These are phyloP conservation scores for Spathaspora gorwiae DNA, from an alignment of 805 yeast species.

Conservation along the genomic window DNA sequence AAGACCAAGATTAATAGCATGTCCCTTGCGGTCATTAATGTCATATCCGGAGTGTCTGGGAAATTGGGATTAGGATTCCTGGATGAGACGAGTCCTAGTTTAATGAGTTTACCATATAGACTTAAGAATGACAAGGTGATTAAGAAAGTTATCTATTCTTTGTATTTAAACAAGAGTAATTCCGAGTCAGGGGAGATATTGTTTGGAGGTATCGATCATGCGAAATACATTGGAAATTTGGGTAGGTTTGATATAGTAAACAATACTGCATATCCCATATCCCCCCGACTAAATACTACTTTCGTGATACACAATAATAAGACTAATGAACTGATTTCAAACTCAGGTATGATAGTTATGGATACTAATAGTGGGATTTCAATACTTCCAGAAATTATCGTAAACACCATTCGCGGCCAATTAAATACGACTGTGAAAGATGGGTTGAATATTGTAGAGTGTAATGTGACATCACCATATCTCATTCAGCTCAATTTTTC, in stretches of 20 bases:
- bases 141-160: conserved; percentile 29
- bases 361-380: not conserved
- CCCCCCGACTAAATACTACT: not conserved
- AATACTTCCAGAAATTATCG: not conserved
- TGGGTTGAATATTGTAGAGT: not conserved
- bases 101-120: conserved; percentile 32
- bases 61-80: conserved; percentile 20
- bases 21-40: conserved; percentile 10
- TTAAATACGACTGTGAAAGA: not conserved
- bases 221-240: conserved; percentile 33
- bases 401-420: not conserved
- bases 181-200: conserved; percentile 31
- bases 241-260: conserved; percentile 28
- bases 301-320: not conserved
- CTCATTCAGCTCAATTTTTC: not conserved
- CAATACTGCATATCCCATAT: conserved; percentile 20
- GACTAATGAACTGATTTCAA: not conserved
- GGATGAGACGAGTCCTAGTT: conserved; percentile 3
- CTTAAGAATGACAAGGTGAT: conserved; percentile 29
- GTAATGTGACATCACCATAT: not conserved
- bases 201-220: conserved; percentile 42
- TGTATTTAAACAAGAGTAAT: conserved; percentile 26
- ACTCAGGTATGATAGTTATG: not conserved
- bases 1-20: conserved; percentile 35
- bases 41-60: conserved; percentile 16